A percentile compares a stretch with the other conserved stretches of the same genome.
These are phyloP conservation scores for Clonostachys chloroleuca DNA, from an alignment of 2,329 filamentous ascomycete genomes.

Conservation along the genomic window DNA sequence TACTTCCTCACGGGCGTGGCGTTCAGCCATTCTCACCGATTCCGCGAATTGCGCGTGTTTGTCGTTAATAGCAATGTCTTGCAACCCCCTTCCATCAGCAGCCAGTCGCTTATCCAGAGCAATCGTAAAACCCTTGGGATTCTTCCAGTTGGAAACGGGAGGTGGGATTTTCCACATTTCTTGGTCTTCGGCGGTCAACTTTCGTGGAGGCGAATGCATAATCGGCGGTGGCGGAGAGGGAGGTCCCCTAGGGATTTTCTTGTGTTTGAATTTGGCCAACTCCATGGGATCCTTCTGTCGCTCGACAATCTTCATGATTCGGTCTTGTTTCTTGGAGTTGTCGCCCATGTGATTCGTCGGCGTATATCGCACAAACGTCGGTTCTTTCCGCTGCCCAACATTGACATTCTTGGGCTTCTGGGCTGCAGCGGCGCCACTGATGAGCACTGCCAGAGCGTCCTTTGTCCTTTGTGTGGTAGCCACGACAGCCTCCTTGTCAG, in stretches of 20 bases:
- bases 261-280: conserved; percentile 97
- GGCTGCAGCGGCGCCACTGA: conserved; percentile 80
- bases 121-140: conserved; percentile 96
- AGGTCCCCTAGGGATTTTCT: conserved; percentile 92
- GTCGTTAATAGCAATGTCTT: conserved; percentile 96
- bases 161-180: conserved; percentile 90
- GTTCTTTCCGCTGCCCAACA: conserved; percentile 71
- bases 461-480: conserved; percentile 86
- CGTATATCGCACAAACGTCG: conserved; percentile 93
- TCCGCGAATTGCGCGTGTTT: conserved; percentile 97
- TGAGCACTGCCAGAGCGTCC: conserved; percentile 75
- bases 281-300: conserved; percentile 93
- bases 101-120: conserved; percentile 93
- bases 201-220: conserved; percentile 91
- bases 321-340: conserved; percentile 80
- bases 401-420: conserved; percentile 97
- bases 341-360: conserved; percentile 96
- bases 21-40: conserved; percentile 87
- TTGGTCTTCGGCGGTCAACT: conserved; percentile 94
- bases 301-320: conserved; percentile 98
- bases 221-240: conserved; percentile 90
- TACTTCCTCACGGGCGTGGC: conserved; percentile 93
- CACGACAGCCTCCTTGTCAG: conserved; percentile 77
- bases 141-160: conserved; percentile 98
- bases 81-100: conserved; percentile 84